These are phyloP conservation scores for Huntiella decipiens DNA, from an alignment of 2,329 filamentous ascomycete species.

Conservation along the genomic window DNA sequence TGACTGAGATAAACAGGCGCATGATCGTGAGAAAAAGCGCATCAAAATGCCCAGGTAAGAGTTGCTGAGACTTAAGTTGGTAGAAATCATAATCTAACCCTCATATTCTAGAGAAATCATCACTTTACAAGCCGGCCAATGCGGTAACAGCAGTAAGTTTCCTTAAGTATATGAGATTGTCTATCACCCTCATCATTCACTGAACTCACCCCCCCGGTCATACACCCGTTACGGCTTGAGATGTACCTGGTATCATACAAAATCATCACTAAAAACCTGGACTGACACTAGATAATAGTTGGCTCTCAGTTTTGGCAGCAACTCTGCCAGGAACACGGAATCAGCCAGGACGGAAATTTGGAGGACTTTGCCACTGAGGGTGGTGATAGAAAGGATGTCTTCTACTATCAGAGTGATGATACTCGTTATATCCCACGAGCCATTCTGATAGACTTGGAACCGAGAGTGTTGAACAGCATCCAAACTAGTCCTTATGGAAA, in stretches of 20 bases:
- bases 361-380: slow-evolving; percentile 96
- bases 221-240: too few relatives aligned
- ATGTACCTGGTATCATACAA: slow-evolving; percentile 13
- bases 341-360: slow-evolving; percentile 90
- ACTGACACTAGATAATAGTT: slow-evolving; percentile 31
- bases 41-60: slow-evolving; percentile 12
- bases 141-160: slow-evolving; percentile 90
- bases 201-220: neutral
- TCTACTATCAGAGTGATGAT: slow-evolving; percentile 98
- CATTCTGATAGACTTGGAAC: slow-evolving; percentile 88
- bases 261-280: neutral
- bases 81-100: slow-evolving; percentile 1
- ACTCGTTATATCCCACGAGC: slow-evolving; percentile 94
- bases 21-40: slow-evolving; percentile 1
- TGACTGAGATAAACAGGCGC: neutral
- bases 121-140: slow-evolving; percentile 96
- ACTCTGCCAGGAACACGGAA: slow-evolving; percentile 92
- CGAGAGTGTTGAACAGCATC: slow-evolving; percentile 79
- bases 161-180: neutral
- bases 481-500: slow-evolving; percentile 90
- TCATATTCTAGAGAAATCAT: slow-evolving; percentile 67
- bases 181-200: neutral
- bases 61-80: neutral
- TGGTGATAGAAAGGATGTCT: slow-evolving; percentile 94
- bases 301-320: slow-evolving; percentile 99